Base-by-base conservation (phyloP, 2,329 filamentous ascomycete genomes). In the Stachybotrys echinatus region DNA sequence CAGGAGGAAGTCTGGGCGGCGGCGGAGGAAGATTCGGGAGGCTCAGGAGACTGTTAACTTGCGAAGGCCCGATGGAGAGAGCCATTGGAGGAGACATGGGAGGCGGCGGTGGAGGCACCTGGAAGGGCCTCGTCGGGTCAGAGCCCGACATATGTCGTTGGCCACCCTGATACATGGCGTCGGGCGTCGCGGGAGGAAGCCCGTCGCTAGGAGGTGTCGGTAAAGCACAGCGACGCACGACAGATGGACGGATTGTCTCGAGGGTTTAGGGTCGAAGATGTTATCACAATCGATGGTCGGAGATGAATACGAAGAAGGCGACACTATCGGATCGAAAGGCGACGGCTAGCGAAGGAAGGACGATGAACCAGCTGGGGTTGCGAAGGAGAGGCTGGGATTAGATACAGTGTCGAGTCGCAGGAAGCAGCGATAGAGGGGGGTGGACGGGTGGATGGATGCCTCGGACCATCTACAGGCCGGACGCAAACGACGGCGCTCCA, bases 21-120 rank as follows among this genome's bases (percentile, higher is more conserved):
- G 80, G 80, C 19, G 79, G 79, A 10, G 79, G 78, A 45, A 81
- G 70, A 52, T 68, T 68, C 68, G 79, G 78, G 45, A 81, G 70
- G 52, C 68, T 68, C 68, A 76, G 73, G 59, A 76, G 74, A 53
- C 62, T 71, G 61, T 66, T 72, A 55, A 79, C 70, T 52, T 71
- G 69, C 21, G 67, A 65, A 44, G 63, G 70, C 39, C 57, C 48
- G 58, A 71, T 69, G 45, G 76, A 77, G 46, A 74, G 73, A 22
- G 77, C 49, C 58, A 71, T 69, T 45, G 76, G 77, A 46, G 74
- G 73, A 22, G 77, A 75, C 68, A 81, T 76, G 49, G 79, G 78
- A 56, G 78, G 79, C 49, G 79, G 78, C 48, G 77, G 79, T 44
- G 78, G 78, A 51, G 77, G 79, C 54, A 82, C 70, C 59, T 76